A percentile compares a stretch with the other conserved stretches of the same genome.
Conservation (phyloP, 2,329 filamentous ascomycete genomes). For the Fusarium sp. region DNA sequence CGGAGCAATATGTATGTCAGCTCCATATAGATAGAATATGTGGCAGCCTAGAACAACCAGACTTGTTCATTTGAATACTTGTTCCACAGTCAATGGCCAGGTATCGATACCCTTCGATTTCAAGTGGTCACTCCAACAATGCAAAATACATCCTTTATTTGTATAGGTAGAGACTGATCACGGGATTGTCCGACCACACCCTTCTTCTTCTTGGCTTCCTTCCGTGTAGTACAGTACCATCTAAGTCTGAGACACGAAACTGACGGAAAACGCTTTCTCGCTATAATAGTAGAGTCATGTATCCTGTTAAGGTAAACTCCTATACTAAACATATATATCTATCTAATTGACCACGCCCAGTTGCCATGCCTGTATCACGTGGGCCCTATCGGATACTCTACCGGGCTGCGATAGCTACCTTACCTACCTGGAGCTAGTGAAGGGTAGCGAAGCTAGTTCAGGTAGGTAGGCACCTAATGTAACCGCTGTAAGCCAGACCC, state of each 20-base stretch:
- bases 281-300: too few relatives aligned
- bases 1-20: not conserved
- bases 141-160: not conserved
- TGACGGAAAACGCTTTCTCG: not conserved
- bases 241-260: slow-evolving; percentile 17
- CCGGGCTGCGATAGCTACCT: slow-evolving; percentile 1
- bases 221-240: slow-evolving; percentile 16
- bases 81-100: not conserved
- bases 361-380: slow-evolving; percentile 35
- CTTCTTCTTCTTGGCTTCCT: not conserved
- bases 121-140: not conserved
- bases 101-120: not conserved
- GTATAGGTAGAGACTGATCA: not conserved
- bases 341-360: not conserved
- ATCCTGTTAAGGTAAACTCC: not conserved
- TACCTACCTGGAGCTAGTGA: not conserved
- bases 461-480: slow-evolving; percentile 28
- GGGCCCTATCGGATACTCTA: slow-evolving; percentile 33
- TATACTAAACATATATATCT: not conserved
- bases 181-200: slow-evolving; percentile 27
- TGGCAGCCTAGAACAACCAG: not conserved
- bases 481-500: slow-evolving; percentile 39
- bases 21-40: not conserved
- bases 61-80: not conserved
- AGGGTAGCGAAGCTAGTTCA: slow-evolving; percentile 2